These are phyloP conservation scores for Penicillium janthinellum DNA, from an alignment of 2,329 filamentous ascomycete genomes.

Conservation along the genomic window DNA sequence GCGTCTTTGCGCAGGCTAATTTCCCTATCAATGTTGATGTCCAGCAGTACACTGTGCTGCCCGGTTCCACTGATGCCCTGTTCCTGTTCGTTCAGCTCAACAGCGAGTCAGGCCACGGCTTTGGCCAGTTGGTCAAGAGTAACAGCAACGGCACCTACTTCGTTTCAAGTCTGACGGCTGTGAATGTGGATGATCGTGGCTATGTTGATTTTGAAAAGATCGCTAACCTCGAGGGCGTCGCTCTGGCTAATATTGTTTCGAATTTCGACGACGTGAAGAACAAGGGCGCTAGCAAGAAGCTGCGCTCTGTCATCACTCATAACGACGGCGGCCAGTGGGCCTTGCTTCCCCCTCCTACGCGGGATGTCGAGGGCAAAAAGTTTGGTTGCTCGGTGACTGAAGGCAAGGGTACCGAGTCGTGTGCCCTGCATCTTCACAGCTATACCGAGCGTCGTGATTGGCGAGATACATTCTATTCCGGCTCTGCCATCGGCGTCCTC, in stretches of 20 bases:
- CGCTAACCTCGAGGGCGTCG: constrained; percentile 85
- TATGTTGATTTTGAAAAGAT: constrained; percentile 98
- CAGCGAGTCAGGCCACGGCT: constrained; percentile 63
- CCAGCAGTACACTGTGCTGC: constrained; percentile 84
- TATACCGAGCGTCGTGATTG: constrained; percentile 89
- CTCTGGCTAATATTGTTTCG: constrained; percentile 79
- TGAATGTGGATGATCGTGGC: constrained; percentile 75
- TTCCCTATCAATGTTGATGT: constrained; percentile 87
- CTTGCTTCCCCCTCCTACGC: constrained; percentile 69
- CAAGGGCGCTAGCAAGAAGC: constrained; percentile 69
- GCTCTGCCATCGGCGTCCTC: constrained; percentile 85
- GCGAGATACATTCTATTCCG: constrained; percentile 82
- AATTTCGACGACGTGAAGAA: constrained; percentile 68
- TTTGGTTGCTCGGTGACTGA: constrained; percentile 67
- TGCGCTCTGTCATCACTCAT: constrained; percentile 91
- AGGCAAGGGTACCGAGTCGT: constrained; percentile 61
- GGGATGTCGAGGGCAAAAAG: constrained; percentile 69
- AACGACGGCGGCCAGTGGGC: constrained; percentile 92
- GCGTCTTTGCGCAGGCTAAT: constrained; percentile 75
- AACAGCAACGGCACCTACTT: constrained; percentile 98
- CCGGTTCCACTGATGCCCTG: constrained; percentile 90
- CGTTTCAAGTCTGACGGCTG: constrained; percentile 75
- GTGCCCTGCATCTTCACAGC: constrained; percentile 88
- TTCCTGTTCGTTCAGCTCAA: constrained; percentile 91
- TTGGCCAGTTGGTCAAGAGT: constrained; percentile 91